Evolutionary conservation across 2,329 filamentous ascomycete species (phyloP).

Genomic region (Fonsecaea monophora): DNA sequence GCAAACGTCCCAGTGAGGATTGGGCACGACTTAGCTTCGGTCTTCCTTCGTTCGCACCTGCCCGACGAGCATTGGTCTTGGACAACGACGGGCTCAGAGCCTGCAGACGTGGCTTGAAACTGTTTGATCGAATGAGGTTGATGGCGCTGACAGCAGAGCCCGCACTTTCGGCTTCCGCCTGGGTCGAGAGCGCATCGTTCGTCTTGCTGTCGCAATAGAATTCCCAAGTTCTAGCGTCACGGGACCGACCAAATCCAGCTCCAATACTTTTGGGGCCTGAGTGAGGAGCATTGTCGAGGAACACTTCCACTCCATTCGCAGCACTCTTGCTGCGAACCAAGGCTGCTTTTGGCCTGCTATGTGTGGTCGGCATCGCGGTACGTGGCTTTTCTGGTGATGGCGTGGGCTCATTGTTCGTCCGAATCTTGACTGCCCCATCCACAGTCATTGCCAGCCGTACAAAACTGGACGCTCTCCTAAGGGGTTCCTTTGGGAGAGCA

Average conservation of each 20-base stretch:
- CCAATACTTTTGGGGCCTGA: slow-evolving; percentile 41
- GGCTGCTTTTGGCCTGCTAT: slow-evolving; percentile 58
- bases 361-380: slow-evolving; percentile 55
- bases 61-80: slow-evolving; percentile 54
- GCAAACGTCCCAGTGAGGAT: slow-evolving; percentile 69
- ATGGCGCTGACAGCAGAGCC: slow-evolving; percentile 84
- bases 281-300: slow-evolving; percentile 26
- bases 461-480: slow-evolving; percentile 50
- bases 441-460: slow-evolving; percentile 82
- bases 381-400: slow-evolving; percentile 69
- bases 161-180: slow-evolving; percentile 78
- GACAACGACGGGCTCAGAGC: slow-evolving; percentile 52
- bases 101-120: slow-evolving; percentile 56
- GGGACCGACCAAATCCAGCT: slow-evolving; percentile 74
- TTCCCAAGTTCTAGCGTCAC: slow-evolving; percentile 89
- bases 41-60: slow-evolving; percentile 55
- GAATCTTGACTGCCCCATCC: slow-evolving; percentile 88
- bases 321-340: slow-evolving; percentile 43
- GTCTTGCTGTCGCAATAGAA: slow-evolving; percentile 83
- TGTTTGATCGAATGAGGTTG: slow-evolving; percentile 76
- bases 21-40: slow-evolving; percentile 66
- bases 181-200: slow-evolving; percentile 78
- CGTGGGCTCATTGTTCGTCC: slow-evolving; percentile 71
- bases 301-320: slow-evolving; percentile 26
- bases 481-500: slow-evolving; percentile 39